Percentiles rank a stretch among this genome's conserved stretches.
Conservation (phyloP, 176 grass and related monocot species). For the Oryza nivara region DNA sequence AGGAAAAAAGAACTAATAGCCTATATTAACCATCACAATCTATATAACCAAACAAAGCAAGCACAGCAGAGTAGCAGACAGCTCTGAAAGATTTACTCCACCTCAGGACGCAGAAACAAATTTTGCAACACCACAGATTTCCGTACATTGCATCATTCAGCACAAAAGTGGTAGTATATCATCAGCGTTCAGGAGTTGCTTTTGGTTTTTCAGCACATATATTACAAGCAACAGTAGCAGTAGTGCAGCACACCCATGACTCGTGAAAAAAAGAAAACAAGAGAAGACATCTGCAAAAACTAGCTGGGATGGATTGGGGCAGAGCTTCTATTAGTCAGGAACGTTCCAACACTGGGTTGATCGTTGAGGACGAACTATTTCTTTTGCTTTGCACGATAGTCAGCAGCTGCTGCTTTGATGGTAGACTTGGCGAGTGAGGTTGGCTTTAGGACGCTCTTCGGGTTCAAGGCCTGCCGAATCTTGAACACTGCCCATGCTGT, state of each 20-base stretch:
- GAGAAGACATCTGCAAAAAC: background rate
- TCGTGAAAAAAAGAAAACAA: background rate
- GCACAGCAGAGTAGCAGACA: too few species aligned
- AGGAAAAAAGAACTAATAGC: background rate
- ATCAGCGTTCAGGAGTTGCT: background rate
- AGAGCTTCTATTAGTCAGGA: background rate
- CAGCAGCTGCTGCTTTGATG: slow-evolving; percentile 47
- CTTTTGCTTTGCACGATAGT: slow-evolving; percentile 48
- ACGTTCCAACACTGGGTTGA: background rate
- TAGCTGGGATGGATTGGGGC: background rate
- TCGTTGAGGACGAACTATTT: slow-evolving; percentile 22
- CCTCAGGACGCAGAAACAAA: background rate
- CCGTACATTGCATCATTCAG: background rate
- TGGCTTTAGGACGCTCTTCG: slow-evolving; percentile 72
- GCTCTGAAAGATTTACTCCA: background rate
- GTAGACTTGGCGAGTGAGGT: slow-evolving; percentile 51
- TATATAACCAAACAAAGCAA: background rate
- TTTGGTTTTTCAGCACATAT: background rate
- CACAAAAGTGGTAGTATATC: background rate
- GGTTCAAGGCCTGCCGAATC: slow-evolving; percentile 78
- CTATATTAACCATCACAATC: background rate
- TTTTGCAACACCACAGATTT: background rate
- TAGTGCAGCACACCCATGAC: background rate
- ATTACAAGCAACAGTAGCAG: background rate
- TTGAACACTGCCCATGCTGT: slow-evolving; percentile 79